Evolutionary conservation across 176 grass and related monocot species (phyloP).

Genomic region (Raddia distichophylla): DNA sequence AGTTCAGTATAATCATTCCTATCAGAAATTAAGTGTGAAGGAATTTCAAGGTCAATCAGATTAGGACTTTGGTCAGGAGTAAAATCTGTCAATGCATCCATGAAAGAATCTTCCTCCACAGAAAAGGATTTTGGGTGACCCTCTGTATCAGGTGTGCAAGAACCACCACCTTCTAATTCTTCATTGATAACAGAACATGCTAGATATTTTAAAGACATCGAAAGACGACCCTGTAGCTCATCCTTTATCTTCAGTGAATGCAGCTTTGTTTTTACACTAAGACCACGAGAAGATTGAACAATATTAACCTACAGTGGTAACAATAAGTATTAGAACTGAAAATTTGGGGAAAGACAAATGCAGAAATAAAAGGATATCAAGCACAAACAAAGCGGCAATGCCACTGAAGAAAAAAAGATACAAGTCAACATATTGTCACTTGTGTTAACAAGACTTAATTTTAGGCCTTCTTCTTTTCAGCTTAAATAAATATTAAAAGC

Average conservation of each 20-base stretch:
- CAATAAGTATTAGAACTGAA: slow-evolving; percentile 25
- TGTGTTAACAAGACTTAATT: too few relatives aligned
- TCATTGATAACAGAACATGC: slow-evolving; percentile 82
- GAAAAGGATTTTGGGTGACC: slow-evolving; percentile 45
- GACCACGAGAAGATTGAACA: slow-evolving; percentile 64
- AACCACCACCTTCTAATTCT: slow-evolving; percentile 43
- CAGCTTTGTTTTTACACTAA: slow-evolving; percentile 89
- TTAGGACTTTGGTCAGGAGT: slow-evolving; percentile 51
- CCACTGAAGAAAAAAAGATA: background rate
- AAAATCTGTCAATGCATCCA: slow-evolving; percentile 89
- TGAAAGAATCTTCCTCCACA: slow-evolving; percentile 88
- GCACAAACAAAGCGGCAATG: slow-evolving; percentile 2
- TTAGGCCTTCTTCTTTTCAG: too few relatives aligned
- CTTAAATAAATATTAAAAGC: too few relatives aligned
- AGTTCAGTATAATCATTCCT: slow-evolving; percentile 36
- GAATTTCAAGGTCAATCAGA: slow-evolving; percentile 48
- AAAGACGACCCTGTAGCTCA: slow-evolving; percentile 73
- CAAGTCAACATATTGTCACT: background rate
- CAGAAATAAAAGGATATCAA: background rate
- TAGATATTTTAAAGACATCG: slow-evolving; percentile 66
- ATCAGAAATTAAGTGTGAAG: slow-evolving; percentile 37
- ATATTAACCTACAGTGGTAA: slow-evolving; percentile 72
- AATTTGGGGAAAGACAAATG: slow-evolving; percentile 11
- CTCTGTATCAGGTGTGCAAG: slow-evolving; percentile 51
- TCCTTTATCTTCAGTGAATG: slow-evolving; percentile 94